Conservation (phyloP, 2,329 filamentous ascomycete species). For the Cucurbitaria berberidis region DNA sequence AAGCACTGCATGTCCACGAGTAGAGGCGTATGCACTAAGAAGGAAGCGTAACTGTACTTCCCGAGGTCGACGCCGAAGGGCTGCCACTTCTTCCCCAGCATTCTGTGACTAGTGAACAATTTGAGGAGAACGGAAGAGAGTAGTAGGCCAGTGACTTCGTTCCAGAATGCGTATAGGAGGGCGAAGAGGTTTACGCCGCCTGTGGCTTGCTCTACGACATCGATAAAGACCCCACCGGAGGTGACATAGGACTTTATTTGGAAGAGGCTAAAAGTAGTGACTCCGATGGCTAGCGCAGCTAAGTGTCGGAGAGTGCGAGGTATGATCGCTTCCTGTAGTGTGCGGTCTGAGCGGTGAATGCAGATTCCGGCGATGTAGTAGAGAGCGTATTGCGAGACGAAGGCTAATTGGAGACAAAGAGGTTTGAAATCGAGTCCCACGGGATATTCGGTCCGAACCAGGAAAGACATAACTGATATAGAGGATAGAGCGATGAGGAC, state of each 20-base stretch:
- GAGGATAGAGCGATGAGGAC: constrained; percentile 3
- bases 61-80: constrained; percentile 2
- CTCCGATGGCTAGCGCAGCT: not conserved
- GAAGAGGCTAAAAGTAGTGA: not conserved
- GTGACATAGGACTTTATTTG: not conserved
- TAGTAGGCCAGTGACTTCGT: constrained; percentile 14
- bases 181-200: constrained; percentile 15
- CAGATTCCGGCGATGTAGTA: constrained; percentile 22
- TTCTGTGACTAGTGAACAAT: constrained; percentile 8
- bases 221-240: not conserved
- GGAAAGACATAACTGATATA: constrained; percentile 5
- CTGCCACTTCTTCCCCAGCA: not conserved
- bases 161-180: constrained; percentile 14
- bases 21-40: constrained; percentile 20
- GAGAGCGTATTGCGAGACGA: constrained; percentile 21
- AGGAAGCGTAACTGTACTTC: constrained; percentile 24
- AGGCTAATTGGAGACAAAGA: constrained; percentile 16
- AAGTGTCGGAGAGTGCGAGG: not conserved
- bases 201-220: not conserved
- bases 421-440: constrained; percentile 10
- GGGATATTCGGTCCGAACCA: constrained; percentile 15
- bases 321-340: not conserved
- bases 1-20: constrained; percentile 15
- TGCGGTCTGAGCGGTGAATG: not conserved
- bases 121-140: not conserved